phyloP scores from a whole-genome alignment of 306 rosid species.

The Vigna angularis region DNA sequence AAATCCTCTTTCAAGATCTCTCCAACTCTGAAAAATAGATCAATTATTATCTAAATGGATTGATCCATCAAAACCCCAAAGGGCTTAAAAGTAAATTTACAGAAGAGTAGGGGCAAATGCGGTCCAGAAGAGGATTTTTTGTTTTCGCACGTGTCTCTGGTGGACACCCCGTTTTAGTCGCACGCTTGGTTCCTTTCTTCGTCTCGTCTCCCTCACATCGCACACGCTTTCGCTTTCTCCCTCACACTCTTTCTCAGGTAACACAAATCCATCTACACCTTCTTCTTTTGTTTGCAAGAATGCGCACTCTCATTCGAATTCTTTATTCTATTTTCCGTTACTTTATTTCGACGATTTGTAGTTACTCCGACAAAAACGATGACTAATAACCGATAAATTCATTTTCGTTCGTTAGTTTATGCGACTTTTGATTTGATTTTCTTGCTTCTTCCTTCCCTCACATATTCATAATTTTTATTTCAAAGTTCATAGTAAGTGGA shows the following conservation, averaged over 20 bases:
- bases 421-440: not conserved
- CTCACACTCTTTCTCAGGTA: slow-evolving; percentile 42
- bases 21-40: not conserved
- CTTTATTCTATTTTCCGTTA: not conserved
- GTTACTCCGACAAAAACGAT: slow-evolving; percentile 10
- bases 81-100: slow-evolving; percentile 25
- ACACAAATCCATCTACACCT: slow-evolving; percentile 9
- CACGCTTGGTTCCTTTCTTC: slow-evolving; percentile 47
- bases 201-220: slow-evolving; percentile 35
- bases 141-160: slow-evolving; percentile 51
- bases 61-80: not conserved
- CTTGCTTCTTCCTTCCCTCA: slow-evolving; percentile 7
- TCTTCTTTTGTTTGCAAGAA: not conserved
- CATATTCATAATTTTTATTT: slow-evolving; percentile 11
- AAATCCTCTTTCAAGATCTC: not conserved
- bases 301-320: slow-evolving; percentile 16
- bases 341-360: slow-evolving; percentile 19
- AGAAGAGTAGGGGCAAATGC: slow-evolving; percentile 12
- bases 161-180: slow-evolving; percentile 29
- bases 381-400: not conserved
- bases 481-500: slow-evolving; percentile 10
- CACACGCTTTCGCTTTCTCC: slow-evolving; percentile 39
- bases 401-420: not conserved
- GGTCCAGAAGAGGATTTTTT: not conserved
- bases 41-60: too few relatives aligned